Percentiles rank a stretch among this genome's conserved stretches.
These are phyloP conservation scores for Stephanodiscus triporus DNA, from an alignment of 108 stramenopile genomes.

Conservation along the genomic window DNA sequence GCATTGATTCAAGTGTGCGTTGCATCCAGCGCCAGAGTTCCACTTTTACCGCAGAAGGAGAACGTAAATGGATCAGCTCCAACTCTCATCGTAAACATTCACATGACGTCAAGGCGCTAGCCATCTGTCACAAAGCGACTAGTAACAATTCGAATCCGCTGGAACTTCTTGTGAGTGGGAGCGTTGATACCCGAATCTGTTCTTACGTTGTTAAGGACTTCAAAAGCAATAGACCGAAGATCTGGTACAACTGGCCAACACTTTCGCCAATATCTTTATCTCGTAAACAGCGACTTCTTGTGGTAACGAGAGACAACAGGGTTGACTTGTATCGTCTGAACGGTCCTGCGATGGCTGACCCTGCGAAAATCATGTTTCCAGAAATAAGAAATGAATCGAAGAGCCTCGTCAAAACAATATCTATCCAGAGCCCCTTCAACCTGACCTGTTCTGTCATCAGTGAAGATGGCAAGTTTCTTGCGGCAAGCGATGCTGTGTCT, in stretches of 20 bases:
- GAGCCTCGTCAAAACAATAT: conserved; percentile 61
- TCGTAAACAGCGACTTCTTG: conserved; percentile 52
- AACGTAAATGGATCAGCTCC: conserved; percentile 75
- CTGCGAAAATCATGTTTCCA: conserved; percentile 22
- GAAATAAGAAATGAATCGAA: conserved; percentile 53
- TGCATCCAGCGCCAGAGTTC: conserved; percentile 68
- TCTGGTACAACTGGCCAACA: conserved; percentile 79
- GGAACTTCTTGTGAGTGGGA: conserved; percentile 83
- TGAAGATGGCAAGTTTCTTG: conserved; percentile 62
- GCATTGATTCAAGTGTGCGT: conserved; percentile 91
- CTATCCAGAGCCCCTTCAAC: conserved; percentile 62
- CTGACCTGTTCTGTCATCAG: conserved; percentile 57
- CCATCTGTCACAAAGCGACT: conserved; percentile 54
- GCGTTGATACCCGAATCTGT: conserved; percentile 91
- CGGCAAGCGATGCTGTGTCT: conserved; percentile 51
- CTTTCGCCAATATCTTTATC: conserved; percentile 59
- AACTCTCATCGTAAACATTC: conserved; percentile 90
- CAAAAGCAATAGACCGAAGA: conserved; percentile 61
- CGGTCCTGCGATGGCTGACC: conserved; percentile 1
- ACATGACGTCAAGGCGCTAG: conserved; percentile 90
- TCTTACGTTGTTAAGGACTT: conserved; percentile 76
- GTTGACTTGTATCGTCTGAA: conserved; percentile 69
- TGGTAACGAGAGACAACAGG: conserved; percentile 57
- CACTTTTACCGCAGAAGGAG: background rate
- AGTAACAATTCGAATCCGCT: conserved; percentile 13